A percentile compares a stretch with the other conserved stretches of the same genome.
Conservation (phyloP, 768 basidiomycete species). For the Auricularia sp. region DNA sequence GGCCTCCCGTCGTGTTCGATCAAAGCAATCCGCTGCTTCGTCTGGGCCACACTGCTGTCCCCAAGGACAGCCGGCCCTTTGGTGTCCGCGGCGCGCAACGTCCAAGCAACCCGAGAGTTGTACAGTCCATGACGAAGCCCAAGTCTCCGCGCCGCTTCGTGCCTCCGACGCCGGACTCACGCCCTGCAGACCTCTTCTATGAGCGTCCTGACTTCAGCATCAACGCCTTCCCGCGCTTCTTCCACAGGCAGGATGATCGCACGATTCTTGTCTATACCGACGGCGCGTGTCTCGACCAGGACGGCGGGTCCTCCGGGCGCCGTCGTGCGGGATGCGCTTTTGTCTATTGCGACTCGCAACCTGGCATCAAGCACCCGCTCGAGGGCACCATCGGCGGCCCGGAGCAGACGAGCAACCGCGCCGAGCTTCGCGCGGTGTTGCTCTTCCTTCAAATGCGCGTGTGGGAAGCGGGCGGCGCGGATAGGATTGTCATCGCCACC, state of each 20-base stretch:
- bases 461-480: constrained; percentile 22
- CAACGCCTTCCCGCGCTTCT: neutral
- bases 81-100: neutral
- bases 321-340: constrained; percentile 5
- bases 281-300: constrained; percentile 3
- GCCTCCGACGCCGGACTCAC: neutral
- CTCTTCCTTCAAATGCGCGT: constrained; percentile 13
- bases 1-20: too few relatives aligned
- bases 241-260: neutral
- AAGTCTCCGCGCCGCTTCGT: neutral
- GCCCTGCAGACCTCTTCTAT: neutral
- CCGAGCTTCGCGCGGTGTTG: constrained; percentile 25
- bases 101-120: neutral
- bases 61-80: neutral
- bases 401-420: constrained; percentile 23
- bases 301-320: neutral
- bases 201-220: neutral
- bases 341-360: neutral
- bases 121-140: neutral
- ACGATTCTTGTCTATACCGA: constrained; percentile 8
- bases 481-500: constrained; percentile 21
- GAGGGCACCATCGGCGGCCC: constrained; percentile 11
- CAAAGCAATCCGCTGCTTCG: too few relatives aligned
- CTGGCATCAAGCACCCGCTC: neutral
- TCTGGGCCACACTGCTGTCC: too few relatives aligned